Evolutionary conservation across 2,329 filamentous ascomycete genomes (phyloP).

Genomic region (Aspergillus ochraceoroseus): DNA sequence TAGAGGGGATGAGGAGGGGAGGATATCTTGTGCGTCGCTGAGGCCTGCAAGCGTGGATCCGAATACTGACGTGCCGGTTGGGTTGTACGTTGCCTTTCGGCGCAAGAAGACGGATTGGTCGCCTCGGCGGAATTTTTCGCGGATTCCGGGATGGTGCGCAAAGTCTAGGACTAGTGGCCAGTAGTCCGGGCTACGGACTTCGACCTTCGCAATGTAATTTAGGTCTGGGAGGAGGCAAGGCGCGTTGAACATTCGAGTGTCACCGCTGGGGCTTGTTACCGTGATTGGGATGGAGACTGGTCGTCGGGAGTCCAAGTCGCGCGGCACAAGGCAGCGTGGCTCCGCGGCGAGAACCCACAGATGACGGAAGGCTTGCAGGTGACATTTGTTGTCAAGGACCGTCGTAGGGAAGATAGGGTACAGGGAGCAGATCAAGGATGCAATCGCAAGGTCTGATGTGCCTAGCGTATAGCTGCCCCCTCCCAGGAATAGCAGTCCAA

Average conservation of each 20-base stretch:
- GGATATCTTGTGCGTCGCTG: constrained; percentile 53
- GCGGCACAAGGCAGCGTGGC: constrained; percentile 77
- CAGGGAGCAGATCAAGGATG: constrained; percentile 80
- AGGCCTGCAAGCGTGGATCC: constrained; percentile 68
- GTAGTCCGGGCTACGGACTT: constrained; percentile 53
- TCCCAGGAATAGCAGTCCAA: constrained; percentile 84
- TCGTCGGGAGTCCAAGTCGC: constrained; percentile 78
- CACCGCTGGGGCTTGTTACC: constrained; percentile 53
- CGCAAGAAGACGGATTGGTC: constrained; percentile 72
- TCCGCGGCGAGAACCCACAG: constrained; percentile 95
- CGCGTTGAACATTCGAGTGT: constrained; percentile 40
- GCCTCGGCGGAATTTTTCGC: constrained; percentile 56
- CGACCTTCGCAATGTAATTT: constrained; percentile 36
- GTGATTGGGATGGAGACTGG: constrained; percentile 69
- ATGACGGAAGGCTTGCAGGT: constrained; percentile 92
- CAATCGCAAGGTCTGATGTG: constrained; percentile 80
- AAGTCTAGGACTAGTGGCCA: constrained; percentile 83
- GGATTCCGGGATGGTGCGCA: constrained; percentile 55
- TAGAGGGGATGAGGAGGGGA: constrained; percentile 28
- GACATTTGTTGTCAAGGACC: constrained; percentile 89
- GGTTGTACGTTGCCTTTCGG: constrained; percentile 62
- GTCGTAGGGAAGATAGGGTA: constrained; percentile 87
- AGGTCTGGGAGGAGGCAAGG: constrained; percentile 54
- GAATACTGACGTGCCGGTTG: constrained; percentile 58
- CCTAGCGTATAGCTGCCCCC: constrained; percentile 90